phyloP scores from a whole-genome alignment of 208 protist species.

The Phytomonas sp. region DNA sequence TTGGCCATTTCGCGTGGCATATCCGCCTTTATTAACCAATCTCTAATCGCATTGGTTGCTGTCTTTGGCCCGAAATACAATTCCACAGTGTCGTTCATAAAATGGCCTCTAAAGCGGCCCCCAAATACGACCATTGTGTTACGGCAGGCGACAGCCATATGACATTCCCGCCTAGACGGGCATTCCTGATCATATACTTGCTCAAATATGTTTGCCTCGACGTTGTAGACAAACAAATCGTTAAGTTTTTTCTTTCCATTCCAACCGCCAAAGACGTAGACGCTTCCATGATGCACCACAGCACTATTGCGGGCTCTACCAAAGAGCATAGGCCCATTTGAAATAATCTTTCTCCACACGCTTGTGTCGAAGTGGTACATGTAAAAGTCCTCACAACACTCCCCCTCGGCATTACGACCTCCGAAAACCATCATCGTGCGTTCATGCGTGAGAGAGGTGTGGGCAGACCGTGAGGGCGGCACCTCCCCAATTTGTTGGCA shows the following conservation, averaged over 20 bases:
- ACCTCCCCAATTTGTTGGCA: slow-evolving; percentile 42
- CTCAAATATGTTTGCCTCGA: slow-evolving; percentile 70
- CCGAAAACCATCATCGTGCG: slow-evolving; percentile 86
- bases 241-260: slow-evolving; percentile 85
- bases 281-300: slow-evolving; percentile 71
- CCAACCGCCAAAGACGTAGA: slow-evolving; percentile 85
- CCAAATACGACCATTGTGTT: slow-evolving; percentile 88
- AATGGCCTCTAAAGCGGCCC: slow-evolving; percentile 76
- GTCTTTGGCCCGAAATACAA: slow-evolving; percentile 59
- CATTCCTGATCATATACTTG: slow-evolving; percentile 48
- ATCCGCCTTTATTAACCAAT: slow-evolving; percentile 45
- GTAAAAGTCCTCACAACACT: slow-evolving; percentile 84
- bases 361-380: slow-evolving; percentile 72
- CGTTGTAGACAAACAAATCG: slow-evolving; percentile 77
- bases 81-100: slow-evolving; percentile 80
- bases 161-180: slow-evolving; percentile 78
- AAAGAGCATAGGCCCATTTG: slow-evolving; percentile 35
- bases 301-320: slow-evolving; percentile 79
- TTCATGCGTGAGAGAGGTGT: slow-evolving; percentile 79
- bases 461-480: slow-evolving; percentile 58
- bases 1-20: slow-evolving; percentile 18
- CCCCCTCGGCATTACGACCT: slow-evolving; percentile 56
- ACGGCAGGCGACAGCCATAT: slow-evolving; percentile 71
- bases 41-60: slow-evolving; percentile 34
- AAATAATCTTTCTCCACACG: slow-evolving; percentile 57